Evolutionary conservation across 805 yeast species (phyloP), one percentile per base, ranked within the genome.

Genomic region (Blastobotrys robertii): DNA sequence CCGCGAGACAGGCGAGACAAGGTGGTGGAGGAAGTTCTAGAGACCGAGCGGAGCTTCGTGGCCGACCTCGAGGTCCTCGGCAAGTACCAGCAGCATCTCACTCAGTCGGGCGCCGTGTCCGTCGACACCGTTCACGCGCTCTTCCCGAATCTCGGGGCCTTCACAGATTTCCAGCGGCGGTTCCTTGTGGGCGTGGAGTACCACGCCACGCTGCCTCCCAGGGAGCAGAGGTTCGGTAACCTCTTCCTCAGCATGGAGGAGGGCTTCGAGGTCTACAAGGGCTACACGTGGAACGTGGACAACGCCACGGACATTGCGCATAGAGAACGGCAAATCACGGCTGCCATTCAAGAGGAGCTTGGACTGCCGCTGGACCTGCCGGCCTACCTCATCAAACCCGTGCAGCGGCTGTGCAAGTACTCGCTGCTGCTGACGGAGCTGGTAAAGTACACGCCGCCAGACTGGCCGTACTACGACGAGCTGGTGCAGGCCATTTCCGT

Each of bases 381-480:
- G 58, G 79, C 90, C 40, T 84, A 84, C 62, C 70, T 92, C 34
- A 76, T 92, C 53, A 92, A 90, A 60, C 99, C 99, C 0, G 85
- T 92, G 32, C 99, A 92, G 67, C 74, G 99, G 50, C 72, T 92
- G n/a, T 85, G 96, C 70, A 85, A 88, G 60, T 92, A 92, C 62
- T 98, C 97, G 1, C 65, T 92, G 41, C 68, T 92, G 39, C 64
- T 92, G 34, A 52, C 54, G 53, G 92, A 85, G 57, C 68, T 92
- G 42, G 60, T 84, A 40, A 86, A 85, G 58, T 59, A 69, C 39
- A 74, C 86, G 8, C 81, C 77, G 31, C 58, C 60, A 10, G 58
- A 63, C 12, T 68, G 72, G 67, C 73, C 76, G 7, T 67, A 67
- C 46, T 77, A 76, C 54, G 74, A 72, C 47, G 97, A 90, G 59